Percentiles rank a stretch among this genome's conserved stretches.
These are phyloP conservation scores for Pythium folliculosum DNA, from an alignment of 352 stramenopile genomes.

Conservation along the genomic window DNA sequence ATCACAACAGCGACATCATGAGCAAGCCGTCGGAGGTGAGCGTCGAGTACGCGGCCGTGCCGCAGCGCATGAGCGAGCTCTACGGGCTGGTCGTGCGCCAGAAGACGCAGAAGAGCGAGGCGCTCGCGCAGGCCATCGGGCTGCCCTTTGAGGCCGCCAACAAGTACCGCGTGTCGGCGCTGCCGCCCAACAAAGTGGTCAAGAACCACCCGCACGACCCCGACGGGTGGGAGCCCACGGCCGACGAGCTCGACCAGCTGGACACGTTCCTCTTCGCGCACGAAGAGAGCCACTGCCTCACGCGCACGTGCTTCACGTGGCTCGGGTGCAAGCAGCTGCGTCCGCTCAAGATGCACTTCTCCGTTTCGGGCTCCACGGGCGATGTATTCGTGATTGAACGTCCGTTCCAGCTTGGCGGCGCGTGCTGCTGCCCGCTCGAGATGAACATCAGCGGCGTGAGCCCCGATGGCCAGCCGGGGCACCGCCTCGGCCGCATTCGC, in stretches of 20 bases:
- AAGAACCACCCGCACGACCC: constrained; percentile 49
- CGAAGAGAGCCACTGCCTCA: constrained; percentile 42
- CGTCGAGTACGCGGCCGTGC: constrained; percentile 31
- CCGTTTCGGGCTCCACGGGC: constrained; percentile 35
- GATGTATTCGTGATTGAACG: constrained; percentile 56
- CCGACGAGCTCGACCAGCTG: constrained; percentile 47
- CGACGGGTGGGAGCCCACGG: constrained; percentile 47
- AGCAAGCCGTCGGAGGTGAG: constrained; percentile 19
- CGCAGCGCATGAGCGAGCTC: constrained; percentile 39
- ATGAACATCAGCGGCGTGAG: constrained; percentile 42
- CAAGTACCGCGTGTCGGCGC: constrained; percentile 53
- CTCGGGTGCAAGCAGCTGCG: constrained; percentile 43
- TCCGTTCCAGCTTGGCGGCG: constrained; percentile 38
- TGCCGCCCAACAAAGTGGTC: constrained; percentile 51
- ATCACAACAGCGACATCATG: constrained; percentile 1
- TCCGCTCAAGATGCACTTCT: constrained; percentile 51
- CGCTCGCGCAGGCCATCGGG: constrained; percentile 50
- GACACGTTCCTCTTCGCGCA: constrained; percentile 50
- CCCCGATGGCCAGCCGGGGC: constrained; percentile 13
- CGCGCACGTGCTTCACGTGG: constrained; percentile 37
- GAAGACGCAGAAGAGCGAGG: constrained; percentile 48
- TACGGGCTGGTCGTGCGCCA: constrained; percentile 56
- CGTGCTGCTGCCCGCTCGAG: constrained; percentile 43
- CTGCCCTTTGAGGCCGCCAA: constrained; percentile 60
- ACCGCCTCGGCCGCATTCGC: constrained; percentile 45